Base-by-base conservation (phyloP, 2,329 filamentous ascomycete genomes). In the Cladosporium sp. region DNA sequence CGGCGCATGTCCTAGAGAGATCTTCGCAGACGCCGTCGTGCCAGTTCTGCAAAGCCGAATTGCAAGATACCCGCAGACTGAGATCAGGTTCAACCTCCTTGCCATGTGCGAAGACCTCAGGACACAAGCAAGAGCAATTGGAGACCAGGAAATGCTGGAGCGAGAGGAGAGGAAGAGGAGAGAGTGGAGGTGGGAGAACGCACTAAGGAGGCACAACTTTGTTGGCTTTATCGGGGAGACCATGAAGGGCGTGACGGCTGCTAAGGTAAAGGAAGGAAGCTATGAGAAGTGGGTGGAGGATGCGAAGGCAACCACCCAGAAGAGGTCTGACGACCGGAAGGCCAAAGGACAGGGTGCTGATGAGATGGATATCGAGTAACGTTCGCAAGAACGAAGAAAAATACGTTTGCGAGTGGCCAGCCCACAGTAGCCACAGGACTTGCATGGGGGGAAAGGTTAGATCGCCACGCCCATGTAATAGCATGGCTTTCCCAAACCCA, bases 31-130 rank as follows among this genome's bases (percentile, higher is more conserved):
- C 49, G 85, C 84, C 61, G 86, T 97, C 41, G 88, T 95, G 55
- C 80, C 87, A n/a, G 91, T 97, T 32, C 75, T 98, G 52, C 87
- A 88, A 70, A 78, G 85, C 51, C 82, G 93, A 48, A 86, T 98
- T 59, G 84, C 79, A 53, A 79, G 92, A 50, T 97, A 98, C 69
- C 90, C 90, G 13, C 74, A 82, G 15, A 79, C 83, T 1, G 93
- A 98, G 76, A 96, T 97, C 55, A 80, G 90, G 38, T 98, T 98
- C 76, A 98, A 98, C 69, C 77, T 98, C 48, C 80, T 98, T 66
- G 93, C 92, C 38, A 91, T 95, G 79, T 88, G 92, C 59, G 78
- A 85, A 56, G 93, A 98, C 71, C 74, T 91, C 65, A 78, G 93
- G 38, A 74, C 86, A 39, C 77, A 82, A 42, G 92, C 92, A 27